A percentile compares a stretch with the other conserved stretches of the same genome.
Evolutionary conservation across 202 grass and related monocot genomes (phyloP).

Genomic region (Bolboschoenoplectus hybrid): DNA sequence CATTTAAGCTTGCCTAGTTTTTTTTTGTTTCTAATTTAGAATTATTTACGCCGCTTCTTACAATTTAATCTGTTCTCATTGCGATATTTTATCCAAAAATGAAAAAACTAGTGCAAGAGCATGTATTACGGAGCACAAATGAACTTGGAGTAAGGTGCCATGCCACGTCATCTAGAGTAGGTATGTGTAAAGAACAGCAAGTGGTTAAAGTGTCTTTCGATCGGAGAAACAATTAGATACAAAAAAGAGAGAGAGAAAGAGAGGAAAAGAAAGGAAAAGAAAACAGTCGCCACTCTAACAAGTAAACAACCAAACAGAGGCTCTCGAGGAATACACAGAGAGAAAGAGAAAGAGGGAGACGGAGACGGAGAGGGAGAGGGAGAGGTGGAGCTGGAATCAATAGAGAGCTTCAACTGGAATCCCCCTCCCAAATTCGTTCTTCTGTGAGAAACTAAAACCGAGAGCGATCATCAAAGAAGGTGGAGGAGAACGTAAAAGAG

Average conservation of each 20-base stretch:
- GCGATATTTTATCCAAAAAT: background rate
- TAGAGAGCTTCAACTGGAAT: background rate
- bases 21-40: no score
- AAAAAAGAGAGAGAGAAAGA: background rate
- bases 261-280: constrained; percentile 7
- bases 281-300: constrained; percentile 40
- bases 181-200: constrained; percentile 15
- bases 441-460: background rate
- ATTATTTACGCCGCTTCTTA: background rate
- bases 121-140: constrained; percentile 20
- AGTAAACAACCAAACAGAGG: constrained; percentile 35
- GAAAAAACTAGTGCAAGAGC: background rate
- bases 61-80: background rate
- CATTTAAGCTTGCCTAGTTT: no score
- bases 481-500: background rate
- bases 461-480: constrained; percentile 17
- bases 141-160: background rate
- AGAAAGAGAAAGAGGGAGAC: background rate
- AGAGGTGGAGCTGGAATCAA: background rate
- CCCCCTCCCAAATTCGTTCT: constrained; percentile 19
- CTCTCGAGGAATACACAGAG: constrained; percentile 4
- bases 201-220: constrained; percentile 24
- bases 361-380: constrained; percentile 14
- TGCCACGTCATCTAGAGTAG: constrained; percentile 26
- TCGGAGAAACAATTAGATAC: constrained; percentile 11